A percentile compares a stretch with the other conserved stretches of the same genome.
Evolutionary conservation across 2,329 filamentous ascomycete species (phyloP).

Genomic region (Epichloe hybrida): DNA sequence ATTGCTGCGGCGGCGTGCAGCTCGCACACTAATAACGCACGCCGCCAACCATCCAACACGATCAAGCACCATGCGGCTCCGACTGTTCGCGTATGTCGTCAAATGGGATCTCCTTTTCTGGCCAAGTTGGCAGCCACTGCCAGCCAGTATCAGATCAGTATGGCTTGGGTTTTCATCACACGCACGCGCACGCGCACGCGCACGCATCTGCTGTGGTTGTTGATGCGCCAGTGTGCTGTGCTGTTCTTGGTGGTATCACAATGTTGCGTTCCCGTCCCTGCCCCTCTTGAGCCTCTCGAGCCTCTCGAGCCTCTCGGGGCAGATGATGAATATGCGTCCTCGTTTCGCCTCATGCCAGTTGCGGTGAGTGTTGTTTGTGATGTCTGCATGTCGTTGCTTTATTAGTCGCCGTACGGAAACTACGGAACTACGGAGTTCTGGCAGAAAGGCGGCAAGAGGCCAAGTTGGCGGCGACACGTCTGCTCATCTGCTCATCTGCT

Average conservation of each 20-base stretch:
- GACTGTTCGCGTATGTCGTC: not conserved
- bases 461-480: too few relatives aligned
- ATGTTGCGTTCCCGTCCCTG: not conserved
- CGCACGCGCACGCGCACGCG: not conserved
- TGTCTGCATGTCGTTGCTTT: too few relatives aligned
- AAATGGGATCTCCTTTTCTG: constrained; percentile 2
- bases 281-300: not conserved
- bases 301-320: not conserved
- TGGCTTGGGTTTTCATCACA: not conserved
- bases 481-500: too few relatives aligned
- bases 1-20: not conserved
- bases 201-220: not conserved
- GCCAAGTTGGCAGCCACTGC: not conserved
- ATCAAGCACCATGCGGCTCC: not conserved
- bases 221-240: not conserved
- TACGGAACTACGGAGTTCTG: too few relatives aligned
- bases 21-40: not conserved
- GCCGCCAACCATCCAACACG: not conserved
- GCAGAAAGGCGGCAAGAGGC: too few relatives aligned
- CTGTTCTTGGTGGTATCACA: not conserved
- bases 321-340: too few relatives aligned
- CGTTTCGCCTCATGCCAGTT: too few relatives aligned
- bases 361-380: too few relatives aligned
- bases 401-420: too few relatives aligned
- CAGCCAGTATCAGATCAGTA: not conserved